Percentiles rank a stretch among this genome's conserved stretches.
phyloP scores from a whole-genome alignment of 257 asterid species.

The Petunia secreta region DNA sequence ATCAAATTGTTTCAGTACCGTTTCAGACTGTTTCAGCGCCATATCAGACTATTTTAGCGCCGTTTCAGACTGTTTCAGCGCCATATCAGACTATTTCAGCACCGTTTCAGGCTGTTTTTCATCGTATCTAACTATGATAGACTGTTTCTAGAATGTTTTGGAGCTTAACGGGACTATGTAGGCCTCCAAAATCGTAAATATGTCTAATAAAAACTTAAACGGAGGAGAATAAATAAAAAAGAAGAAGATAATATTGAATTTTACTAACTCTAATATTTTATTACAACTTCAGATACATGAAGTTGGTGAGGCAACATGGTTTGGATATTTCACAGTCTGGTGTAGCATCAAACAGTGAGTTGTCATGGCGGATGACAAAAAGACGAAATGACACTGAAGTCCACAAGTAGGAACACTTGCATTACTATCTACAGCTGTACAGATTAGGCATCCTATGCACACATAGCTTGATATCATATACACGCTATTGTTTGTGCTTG shows the following conservation, averaged over 20 bases:
- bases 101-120: too few relatives aligned
- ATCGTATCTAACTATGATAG: too few relatives aligned
- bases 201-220: too few relatives aligned
- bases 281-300: constrained; percentile 56
- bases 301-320: constrained; percentile 74
- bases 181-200: too few relatives aligned
- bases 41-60: too few relatives aligned
- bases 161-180: too few relatives aligned
- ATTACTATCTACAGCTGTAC: neutral
- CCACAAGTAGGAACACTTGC: constrained; percentile 63
- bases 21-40: too few relatives aligned
- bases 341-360: constrained; percentile 68
- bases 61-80: too few relatives aligned
- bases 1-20: too few relatives aligned
- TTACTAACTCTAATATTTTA: neutral
- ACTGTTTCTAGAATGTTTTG: too few relatives aligned
- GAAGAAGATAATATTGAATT: neutral
- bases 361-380: constrained; percentile 86
- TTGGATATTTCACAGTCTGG: constrained; percentile 95
- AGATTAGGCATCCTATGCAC: neutral
- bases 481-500: constrained; percentile 20
- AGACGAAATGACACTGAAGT: constrained; percentile 72
- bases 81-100: too few relatives aligned
- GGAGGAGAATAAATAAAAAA: too few relatives aligned
- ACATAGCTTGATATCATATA: constrained; percentile 14